These are phyloP conservation scores for Cyclocybe aegerita DNA, from an alignment of 768 basidiomycete genomes.

Conservation along the genomic window DNA sequence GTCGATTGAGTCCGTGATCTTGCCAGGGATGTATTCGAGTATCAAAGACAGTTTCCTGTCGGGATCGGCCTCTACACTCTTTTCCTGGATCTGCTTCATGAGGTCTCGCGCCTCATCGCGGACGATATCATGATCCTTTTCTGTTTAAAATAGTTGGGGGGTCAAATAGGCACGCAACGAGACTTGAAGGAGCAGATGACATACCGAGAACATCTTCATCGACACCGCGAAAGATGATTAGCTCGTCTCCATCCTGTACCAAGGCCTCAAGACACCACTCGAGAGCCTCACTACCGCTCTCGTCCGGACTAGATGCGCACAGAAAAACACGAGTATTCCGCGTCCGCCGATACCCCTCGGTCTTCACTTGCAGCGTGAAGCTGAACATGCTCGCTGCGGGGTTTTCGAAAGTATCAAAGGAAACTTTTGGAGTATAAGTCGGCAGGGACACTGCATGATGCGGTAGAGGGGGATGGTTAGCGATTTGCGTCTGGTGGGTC, in stretches of 20 bases:
- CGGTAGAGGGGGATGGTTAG: constrained; percentile 4
- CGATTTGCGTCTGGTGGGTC: neutral
- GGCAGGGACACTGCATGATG: constrained; percentile 5
- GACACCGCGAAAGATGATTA: constrained; percentile 88
- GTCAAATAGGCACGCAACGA: neutral
- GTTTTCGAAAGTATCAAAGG: constrained; percentile 88
- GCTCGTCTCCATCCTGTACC: constrained; percentile 86
- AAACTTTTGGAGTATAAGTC: constrained; percentile 66
- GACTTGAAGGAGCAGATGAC: neutral
- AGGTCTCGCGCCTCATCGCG: constrained; percentile 86
- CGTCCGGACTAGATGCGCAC: constrained; percentile 85
- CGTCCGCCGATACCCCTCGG: constrained; percentile 73
- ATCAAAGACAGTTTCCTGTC: constrained; percentile 86
- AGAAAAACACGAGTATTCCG: constrained; percentile 85
- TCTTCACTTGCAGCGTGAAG: constrained; percentile 84
- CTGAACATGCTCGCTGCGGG: constrained; percentile 80
- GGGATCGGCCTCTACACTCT: constrained; percentile 74
- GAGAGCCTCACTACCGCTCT: constrained; percentile 83
- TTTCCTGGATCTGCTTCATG: constrained; percentile 77
- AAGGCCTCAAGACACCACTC: constrained; percentile 91
- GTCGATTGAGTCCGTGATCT: constrained; percentile 85
- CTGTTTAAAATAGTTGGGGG: constrained; percentile 27
- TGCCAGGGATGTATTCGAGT: constrained; percentile 92
- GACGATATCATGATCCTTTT: constrained; percentile 73
- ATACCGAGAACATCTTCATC: constrained; percentile 83